Conservation (phyloP, 805 yeast genomes). For the Metschnikowia sp. region DNA sequence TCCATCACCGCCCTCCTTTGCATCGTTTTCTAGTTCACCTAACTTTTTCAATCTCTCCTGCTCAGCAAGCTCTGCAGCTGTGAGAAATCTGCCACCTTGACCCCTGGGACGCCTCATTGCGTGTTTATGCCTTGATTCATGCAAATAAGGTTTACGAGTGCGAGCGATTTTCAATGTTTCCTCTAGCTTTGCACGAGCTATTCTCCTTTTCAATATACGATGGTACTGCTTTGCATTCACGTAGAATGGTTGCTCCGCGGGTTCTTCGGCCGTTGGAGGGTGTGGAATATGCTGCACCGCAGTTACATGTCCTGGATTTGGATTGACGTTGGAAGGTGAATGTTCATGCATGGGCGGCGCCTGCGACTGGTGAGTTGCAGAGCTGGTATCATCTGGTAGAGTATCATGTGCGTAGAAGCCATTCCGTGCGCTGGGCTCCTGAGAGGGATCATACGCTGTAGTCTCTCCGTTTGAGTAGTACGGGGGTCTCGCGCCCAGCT, state of each 20-base stretch:
- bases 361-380: conserved; percentile 7
- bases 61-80: conserved; percentile 71
- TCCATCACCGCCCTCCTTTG: conserved; percentile 4
- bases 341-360: conserved; percentile 11
- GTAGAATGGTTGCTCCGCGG: conserved; percentile 84
- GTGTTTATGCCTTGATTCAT: conserved; percentile 96
- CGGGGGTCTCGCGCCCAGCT: conserved; percentile 19
- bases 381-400: conserved; percentile 9
- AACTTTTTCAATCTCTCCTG: conserved; percentile 39
- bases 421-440: conserved; percentile 13
- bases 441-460: conserved; percentile 12
- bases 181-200: conserved; percentile 90
- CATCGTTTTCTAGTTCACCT: conserved; percentile 27
- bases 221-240: conserved; percentile 98
- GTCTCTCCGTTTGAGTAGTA: conserved; percentile 20
- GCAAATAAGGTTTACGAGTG: conserved; percentile 89
- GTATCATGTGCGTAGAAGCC: conserved; percentile 13
- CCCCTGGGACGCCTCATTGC: conserved; percentile 99
- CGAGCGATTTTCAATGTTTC: conserved; percentile 83
- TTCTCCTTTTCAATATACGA: conserved; percentile 85
- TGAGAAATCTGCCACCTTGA: conserved; percentile 94
- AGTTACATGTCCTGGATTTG: conserved; percentile 6
- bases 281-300: conserved; percentile 10
- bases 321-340: conserved; percentile 8
- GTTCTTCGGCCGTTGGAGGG: conserved; percentile 12